These are phyloP conservation scores for Russula sp. DNA, from an alignment of 768 basidiomycete genomes.

Conservation along the genomic window DNA sequence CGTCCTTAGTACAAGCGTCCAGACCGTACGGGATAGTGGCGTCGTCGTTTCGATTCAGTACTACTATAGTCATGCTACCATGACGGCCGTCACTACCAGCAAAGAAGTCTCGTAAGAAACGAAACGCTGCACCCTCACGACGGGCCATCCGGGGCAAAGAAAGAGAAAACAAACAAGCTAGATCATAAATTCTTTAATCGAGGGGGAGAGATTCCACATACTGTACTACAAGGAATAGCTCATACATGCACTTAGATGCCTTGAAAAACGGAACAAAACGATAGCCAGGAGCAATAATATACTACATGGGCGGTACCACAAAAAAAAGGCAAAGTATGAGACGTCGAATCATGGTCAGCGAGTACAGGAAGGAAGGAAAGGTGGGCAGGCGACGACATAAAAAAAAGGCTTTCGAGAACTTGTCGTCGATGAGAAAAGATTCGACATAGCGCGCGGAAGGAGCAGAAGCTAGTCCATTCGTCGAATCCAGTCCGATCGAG, in stretches of 20 bases:
- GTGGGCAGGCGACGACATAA: not conserved
- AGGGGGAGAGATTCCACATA: conserved; percentile 1
- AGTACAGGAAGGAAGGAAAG: not conserved
- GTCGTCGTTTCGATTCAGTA: not conserved
- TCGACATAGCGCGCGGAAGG: not conserved
- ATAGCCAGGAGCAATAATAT: not conserved
- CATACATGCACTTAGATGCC: not conserved
- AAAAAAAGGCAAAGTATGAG: not conserved
- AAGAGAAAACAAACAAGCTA: not conserved
- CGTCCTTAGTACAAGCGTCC: too few species aligned
- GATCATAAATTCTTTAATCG: not conserved
- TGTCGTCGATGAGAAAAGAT: not conserved
- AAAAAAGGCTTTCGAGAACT: not conserved
- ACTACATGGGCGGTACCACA: not conserved
- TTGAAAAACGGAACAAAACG: not conserved
- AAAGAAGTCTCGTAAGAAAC: not conserved
- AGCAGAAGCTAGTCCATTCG: conserved; percentile 1
- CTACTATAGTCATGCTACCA: not conserved
- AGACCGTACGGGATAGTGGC: too few species aligned
- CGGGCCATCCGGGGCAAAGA: not conserved
- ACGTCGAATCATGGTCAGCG: not conserved
- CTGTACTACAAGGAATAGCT: not conserved
- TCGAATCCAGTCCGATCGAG: not conserved
- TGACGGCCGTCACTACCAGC: not conserved
- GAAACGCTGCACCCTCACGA: not conserved